Evolutionary conservation across 805 yeast species (phyloP).

Genomic region (Blastobotrys muscicola): DNA sequence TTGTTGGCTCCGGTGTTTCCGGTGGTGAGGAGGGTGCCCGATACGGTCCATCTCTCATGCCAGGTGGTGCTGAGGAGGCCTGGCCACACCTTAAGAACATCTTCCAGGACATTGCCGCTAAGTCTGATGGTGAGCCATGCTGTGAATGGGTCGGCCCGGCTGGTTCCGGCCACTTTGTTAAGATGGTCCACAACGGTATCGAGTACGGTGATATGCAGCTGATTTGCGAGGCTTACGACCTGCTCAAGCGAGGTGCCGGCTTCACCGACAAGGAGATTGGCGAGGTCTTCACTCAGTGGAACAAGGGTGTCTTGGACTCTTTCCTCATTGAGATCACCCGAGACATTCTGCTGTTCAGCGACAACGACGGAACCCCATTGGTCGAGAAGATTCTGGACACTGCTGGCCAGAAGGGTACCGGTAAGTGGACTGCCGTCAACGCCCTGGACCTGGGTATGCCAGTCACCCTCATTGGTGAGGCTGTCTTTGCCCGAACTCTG

Average conservation of each 20-base stretch:
- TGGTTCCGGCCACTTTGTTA: constrained; percentile 97
- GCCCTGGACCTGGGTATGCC: constrained; percentile 98
- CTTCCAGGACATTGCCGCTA: constrained; percentile 93
- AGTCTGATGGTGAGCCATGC: constrained; percentile 97
- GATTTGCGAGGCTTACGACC: constrained; percentile 95
- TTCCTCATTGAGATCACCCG: constrained; percentile 95
- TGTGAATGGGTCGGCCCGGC: constrained; percentile 99
- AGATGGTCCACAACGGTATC: constrained; percentile 99
- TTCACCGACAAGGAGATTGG: constrained; percentile 87
- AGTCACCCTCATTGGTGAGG: constrained; percentile 96
- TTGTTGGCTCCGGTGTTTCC: constrained; percentile 98
- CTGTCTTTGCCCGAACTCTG: constrained; percentile 92
- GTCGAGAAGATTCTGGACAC: constrained; percentile 94
- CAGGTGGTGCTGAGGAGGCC: constrained; percentile 96
- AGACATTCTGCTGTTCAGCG: constrained; percentile 84
- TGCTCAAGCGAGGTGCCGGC: constrained; percentile 89
- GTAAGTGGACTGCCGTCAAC: constrained; percentile 99
- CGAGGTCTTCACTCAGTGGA: constrained; percentile 87
- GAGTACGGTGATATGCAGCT: constrained; percentile 99
- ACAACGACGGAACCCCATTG: constrained; percentile 82
- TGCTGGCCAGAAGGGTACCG: constrained; percentile 99
- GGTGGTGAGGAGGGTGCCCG: constrained; percentile 99
- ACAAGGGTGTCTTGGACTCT: constrained; percentile 94
- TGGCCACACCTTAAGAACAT: constrained; percentile 98
- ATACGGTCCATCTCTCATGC: constrained; percentile 98